These are phyloP conservation scores for Coemansia reversa DNA, from an alignment of 192 early-diverging fungal genomes.

Conservation along the genomic window DNA sequence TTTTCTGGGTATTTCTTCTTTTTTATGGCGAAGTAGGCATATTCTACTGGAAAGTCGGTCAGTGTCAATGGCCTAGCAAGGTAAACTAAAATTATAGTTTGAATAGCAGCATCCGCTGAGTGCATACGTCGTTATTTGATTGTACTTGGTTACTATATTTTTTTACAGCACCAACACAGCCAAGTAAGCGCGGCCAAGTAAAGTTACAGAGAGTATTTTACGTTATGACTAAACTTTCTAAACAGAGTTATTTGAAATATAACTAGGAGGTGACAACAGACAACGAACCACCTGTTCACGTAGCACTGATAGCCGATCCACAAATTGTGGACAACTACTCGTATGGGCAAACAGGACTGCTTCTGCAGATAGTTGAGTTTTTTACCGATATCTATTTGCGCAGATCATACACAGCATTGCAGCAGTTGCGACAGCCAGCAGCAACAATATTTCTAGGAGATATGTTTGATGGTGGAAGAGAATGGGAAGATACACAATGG, in stretches of 20 bases:
- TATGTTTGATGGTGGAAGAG: constrained; percentile 77
- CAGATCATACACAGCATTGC: constrained; percentile 69
- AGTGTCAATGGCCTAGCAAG: constrained; percentile 35
- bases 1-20: constrained; percentile 28
- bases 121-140: too few relatives aligned
- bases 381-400: constrained; percentile 86
- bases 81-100: not conserved
- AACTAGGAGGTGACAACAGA: not conserved
- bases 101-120: not conserved
- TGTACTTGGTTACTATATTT: not conserved
- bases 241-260: too few relatives aligned
- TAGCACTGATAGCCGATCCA: constrained; percentile 85
- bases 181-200: too few relatives aligned
- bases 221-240: too few relatives aligned
- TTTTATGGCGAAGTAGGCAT: constrained; percentile 36
- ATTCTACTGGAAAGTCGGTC: constrained; percentile 26
- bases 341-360: constrained; percentile 67
- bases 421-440: constrained; percentile 59
- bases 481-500: constrained; percentile 60
- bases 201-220: too few relatives aligned
- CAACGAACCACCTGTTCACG: constrained; percentile 14
- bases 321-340: constrained; percentile 91
- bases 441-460: constrained; percentile 80
- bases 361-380: constrained; percentile 66
- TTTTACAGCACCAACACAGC: not conserved